A percentile compares a stretch with the other conserved stretches of the same genome.
Evolutionary conservation across 768 basidiomycete species (phyloP).

Genomic region (Epithele typhae): DNA sequence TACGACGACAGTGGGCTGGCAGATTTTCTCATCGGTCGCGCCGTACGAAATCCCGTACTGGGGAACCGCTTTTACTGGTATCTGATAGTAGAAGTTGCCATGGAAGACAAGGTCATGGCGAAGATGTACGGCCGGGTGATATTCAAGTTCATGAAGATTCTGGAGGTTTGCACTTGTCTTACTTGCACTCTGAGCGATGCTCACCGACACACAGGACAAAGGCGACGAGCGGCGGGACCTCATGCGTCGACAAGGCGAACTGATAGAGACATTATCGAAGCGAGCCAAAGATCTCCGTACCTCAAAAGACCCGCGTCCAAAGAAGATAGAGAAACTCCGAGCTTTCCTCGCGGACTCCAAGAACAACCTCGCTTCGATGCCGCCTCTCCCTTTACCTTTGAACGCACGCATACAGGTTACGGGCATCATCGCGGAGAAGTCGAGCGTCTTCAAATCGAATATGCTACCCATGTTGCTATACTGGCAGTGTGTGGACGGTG

Average conservation of each 20-base stretch:
- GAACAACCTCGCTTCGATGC: conserved; percentile 74
- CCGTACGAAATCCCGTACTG: conserved; percentile 75
- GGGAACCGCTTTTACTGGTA: conserved; percentile 98
- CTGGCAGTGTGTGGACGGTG: conserved; percentile 82
- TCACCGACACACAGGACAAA: conserved; percentile 46
- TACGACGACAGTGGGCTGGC: conserved; percentile 92
- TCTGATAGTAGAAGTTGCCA: conserved; percentile 90
- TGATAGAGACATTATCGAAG: conserved; percentile 81
- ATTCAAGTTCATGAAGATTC: conserved; percentile 86
- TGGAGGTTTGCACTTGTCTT: conserved; percentile 53
- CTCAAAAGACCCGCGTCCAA: conserved; percentile 90
- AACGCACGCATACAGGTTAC: conserved; percentile 82
- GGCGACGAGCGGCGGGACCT: conserved; percentile 81
- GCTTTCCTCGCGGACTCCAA: conserved; percentile 80
- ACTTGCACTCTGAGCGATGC: background rate
- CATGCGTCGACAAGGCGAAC: conserved; percentile 87
- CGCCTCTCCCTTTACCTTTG: conserved; percentile 83
- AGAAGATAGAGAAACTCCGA: conserved; percentile 97
- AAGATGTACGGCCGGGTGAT: conserved; percentile 94
- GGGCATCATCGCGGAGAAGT: conserved; percentile 88
- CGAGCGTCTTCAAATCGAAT: conserved; percentile 96
- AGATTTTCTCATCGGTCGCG: conserved; percentile 85
- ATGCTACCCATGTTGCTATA: conserved; percentile 88
- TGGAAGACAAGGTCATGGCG: conserved; percentile 80
- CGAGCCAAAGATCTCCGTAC: conserved; percentile 83